Evolutionary conservation across 164 flowering plant genomes (phyloP).

Genomic region (Pachysandra terminalis): DNA sequence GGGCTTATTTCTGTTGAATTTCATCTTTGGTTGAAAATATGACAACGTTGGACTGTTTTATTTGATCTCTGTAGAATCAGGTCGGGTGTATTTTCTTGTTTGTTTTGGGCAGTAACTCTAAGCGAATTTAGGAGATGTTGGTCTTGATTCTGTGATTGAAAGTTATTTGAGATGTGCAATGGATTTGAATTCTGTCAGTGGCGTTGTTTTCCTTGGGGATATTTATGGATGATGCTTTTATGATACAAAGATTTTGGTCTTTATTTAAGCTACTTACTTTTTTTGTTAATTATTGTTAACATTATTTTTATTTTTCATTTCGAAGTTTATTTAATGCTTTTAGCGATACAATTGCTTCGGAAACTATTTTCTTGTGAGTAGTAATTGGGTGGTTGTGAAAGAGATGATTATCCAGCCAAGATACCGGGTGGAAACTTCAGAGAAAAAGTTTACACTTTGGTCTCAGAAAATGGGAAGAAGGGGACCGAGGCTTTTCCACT

Average conservation of each 20-base stretch:
- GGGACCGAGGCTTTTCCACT: not conserved
- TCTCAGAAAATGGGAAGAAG: not conserved
- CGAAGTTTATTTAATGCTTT: too few species aligned
- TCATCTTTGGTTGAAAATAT: not conserved
- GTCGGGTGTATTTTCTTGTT: not conserved
- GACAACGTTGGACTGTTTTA: not conserved
- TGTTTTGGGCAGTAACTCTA: too few species aligned
- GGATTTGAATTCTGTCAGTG: not conserved
- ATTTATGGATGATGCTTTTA: not conserved
- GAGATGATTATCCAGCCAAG: too few species aligned
- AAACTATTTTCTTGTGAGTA: too few species aligned
- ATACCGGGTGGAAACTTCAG: not conserved
- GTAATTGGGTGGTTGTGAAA: too few species aligned
- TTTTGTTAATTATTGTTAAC: too few species aligned
- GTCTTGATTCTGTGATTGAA: not conserved
- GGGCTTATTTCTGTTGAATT: not conserved
- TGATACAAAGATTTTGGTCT: not conserved
- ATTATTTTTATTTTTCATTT: too few species aligned
- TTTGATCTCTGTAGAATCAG: not conserved
- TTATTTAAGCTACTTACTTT: not conserved
- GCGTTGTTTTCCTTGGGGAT: not conserved
- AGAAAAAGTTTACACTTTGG: not conserved
- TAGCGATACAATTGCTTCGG: too few species aligned
- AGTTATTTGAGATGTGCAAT: not conserved
- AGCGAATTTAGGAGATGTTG: not conserved